A percentile compares a stretch with the other conserved stretches of the same genome.
These are phyloP conservation scores for Scheffersomyces titani DNA, from an alignment of 1,139 yeast species.

Conservation along the genomic window DNA sequence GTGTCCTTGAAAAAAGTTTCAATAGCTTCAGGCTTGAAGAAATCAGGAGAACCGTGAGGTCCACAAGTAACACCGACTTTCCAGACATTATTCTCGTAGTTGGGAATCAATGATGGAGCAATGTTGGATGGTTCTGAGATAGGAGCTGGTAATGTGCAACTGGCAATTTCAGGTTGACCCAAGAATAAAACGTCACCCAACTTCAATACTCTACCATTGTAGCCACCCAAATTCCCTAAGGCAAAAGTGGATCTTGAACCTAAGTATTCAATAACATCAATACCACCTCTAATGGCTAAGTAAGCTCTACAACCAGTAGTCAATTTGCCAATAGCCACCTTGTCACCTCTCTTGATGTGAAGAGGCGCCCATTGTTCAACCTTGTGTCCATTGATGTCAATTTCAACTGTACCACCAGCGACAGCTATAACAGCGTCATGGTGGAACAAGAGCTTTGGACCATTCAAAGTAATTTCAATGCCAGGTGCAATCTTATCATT, in stretches of 20 bases:
- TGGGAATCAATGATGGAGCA: conserved; percentile 62
- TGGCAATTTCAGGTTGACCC: conserved; percentile 71
- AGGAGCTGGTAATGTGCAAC: conserved; percentile 74
- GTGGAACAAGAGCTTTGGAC: conserved; percentile 86
- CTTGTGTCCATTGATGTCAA: conserved; percentile 63
- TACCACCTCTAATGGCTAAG: conserved; percentile 87
- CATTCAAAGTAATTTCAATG: conserved; percentile 82
- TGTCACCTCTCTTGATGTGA: conserved; percentile 69
- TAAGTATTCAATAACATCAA: conserved; percentile 89
- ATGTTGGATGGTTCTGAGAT: conserved; percentile 59
- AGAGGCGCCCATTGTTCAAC: conserved; percentile 69
- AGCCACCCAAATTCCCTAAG: conserved; percentile 91
- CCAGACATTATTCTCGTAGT: conserved; percentile 64
- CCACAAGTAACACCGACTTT: conserved; percentile 92
- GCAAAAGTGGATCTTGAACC: conserved; percentile 98
- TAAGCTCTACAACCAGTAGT: conserved; percentile 85
- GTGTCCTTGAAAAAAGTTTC: conserved; percentile 69
- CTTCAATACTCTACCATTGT: conserved; percentile 87
- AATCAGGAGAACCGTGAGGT: conserved; percentile 97
- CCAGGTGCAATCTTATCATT: conserved; percentile 82
- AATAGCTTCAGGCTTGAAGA: conserved; percentile 76
- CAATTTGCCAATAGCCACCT: conserved; percentile 77
- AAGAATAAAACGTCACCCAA: conserved; percentile 88
- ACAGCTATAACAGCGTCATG: conserved; percentile 74
- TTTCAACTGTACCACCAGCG: conserved; percentile 78